phyloP scores from a whole-genome alignment of 352 stramenopile genomes.

The Pythium aphanidermatum region DNA sequence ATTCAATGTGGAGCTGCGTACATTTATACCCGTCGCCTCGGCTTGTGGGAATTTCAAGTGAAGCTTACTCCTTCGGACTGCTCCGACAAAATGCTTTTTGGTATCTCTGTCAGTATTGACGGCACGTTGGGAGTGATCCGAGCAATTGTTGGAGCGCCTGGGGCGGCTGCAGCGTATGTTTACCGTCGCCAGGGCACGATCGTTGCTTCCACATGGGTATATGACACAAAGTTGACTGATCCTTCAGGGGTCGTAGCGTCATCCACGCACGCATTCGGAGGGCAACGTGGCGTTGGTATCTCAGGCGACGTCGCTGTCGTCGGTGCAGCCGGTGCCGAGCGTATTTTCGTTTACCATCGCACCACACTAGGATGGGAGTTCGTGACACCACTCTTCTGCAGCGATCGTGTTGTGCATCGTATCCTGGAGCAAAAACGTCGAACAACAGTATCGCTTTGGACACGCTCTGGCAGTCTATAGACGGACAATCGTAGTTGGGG shows the following conservation, averaged over 20 bases:
- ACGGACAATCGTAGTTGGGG: slow-evolving; percentile 86
- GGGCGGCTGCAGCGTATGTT: slow-evolving; percentile 43
- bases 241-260: slow-evolving; percentile 20
- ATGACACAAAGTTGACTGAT: slow-evolving; percentile 43
- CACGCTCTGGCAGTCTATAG: slow-evolving; percentile 70
- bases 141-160: slow-evolving; percentile 66
- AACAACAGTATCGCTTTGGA: slow-evolving; percentile 88
- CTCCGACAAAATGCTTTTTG: slow-evolving; percentile 42
- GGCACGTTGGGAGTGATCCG: slow-evolving; percentile 47
- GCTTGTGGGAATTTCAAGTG: slow-evolving; percentile 61
- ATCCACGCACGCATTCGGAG: slow-evolving; percentile 63
- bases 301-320: slow-evolving; percentile 87
- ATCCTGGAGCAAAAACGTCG: slow-evolving; percentile 69
- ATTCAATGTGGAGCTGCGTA: slow-evolving; percentile 59
- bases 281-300: slow-evolving; percentile 63
- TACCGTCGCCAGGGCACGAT: slow-evolving; percentile 24
- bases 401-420: slow-evolving; percentile 80
- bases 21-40: slow-evolving; percentile 55
- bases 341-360: slow-evolving; percentile 70
- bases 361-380: slow-evolving; percentile 39
- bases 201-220: slow-evolving; percentile 28
- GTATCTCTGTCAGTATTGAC: slow-evolving; percentile 63
- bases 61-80: slow-evolving; percentile 49
- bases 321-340: slow-evolving; percentile 67
- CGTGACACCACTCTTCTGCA: slow-evolving; percentile 50